Evolutionary conservation across 2,329 filamentous ascomycete genomes (phyloP).

Genomic region (Stagonosporopsis cucurbitacearum): DNA sequence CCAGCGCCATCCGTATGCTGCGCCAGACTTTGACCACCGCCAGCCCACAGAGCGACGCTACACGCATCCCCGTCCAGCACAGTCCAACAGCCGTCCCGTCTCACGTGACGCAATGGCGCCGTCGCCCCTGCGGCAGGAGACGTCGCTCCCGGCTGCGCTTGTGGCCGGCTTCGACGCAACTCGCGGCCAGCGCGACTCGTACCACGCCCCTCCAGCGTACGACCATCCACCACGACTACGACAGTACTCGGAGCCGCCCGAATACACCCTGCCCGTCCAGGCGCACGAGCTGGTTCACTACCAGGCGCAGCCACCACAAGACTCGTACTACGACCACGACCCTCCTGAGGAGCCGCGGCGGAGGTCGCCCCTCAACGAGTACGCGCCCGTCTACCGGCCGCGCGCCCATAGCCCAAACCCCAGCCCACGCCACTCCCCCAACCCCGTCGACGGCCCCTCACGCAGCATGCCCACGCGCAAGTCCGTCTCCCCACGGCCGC

Average conservation of each 20-base stretch:
- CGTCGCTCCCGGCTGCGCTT: slow-evolving; percentile 39
- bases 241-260: slow-evolving; percentile 44
- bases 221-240: slow-evolving; percentile 32
- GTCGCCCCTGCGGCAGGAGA: slow-evolving; percentile 42
- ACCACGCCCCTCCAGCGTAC: slow-evolving; percentile 24
- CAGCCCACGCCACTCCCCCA: slow-evolving; percentile 44
- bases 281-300: slow-evolving; percentile 41
- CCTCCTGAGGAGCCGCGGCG: slow-evolving; percentile 46
- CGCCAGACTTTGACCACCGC: slow-evolving; percentile 31
- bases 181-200: slow-evolving; percentile 18
- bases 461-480: slow-evolving; percentile 66
- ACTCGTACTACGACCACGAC: slow-evolving; percentile 54
- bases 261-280: slow-evolving; percentile 40
- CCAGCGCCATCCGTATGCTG: slow-evolving; percentile 34
- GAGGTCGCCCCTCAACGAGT: slow-evolving; percentile 45
- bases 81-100: slow-evolving; percentile 39
- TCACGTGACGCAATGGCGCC: slow-evolving; percentile 45
- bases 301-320: slow-evolving; percentile 40
- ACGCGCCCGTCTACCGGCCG: slow-evolving; percentile 53
- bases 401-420: slow-evolving; percentile 53
- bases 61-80: slow-evolving; percentile 35
- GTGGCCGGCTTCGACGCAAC: slow-evolving; percentile 39
- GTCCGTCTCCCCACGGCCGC: slow-evolving; percentile 74
- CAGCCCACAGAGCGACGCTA: slow-evolving; percentile 42
- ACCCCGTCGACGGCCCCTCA: slow-evolving; percentile 45